Base-by-base conservation (phyloP, 1,284 basidiomycete genomes). In the Sutorius eximius region DNA sequence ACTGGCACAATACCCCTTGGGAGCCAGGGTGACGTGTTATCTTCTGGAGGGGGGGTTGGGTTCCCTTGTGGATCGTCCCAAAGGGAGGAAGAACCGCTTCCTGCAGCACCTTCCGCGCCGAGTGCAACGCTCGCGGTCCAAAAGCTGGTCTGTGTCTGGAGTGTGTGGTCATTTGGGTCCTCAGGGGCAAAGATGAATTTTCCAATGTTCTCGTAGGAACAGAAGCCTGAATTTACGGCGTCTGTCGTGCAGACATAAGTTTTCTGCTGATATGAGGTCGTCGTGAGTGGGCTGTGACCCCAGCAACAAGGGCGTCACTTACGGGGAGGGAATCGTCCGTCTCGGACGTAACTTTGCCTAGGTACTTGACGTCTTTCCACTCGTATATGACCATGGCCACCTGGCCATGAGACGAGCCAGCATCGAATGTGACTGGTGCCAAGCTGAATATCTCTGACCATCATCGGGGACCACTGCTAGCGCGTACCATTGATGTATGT, bases 371-470 rank as follows among this genome's bases (percentile, higher is more conserved):
- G 68, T 99, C 96, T 30, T 78, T 70, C 91, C 95, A 98, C 73
- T 99, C 96, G 70, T 98, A 99, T 45, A 99, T 86, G 53, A 97
- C 89, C 77, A 96, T 86, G 16, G 96, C 91, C 29, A 98, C 78
- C 67, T 95, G 91, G n/a, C 96, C 96, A 63, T 84, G 77, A 3
- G 93, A 94, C n/a, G 74, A 63, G 11, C 67, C 56, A 4, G 77
- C 72, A 62, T 93, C 84, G 74, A 98, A 98, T 7, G 85, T 85
- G 52, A 96, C 93, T 96, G 49, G 49, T 24, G 46, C n/a, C 7
- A 10, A 24, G 38, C 29, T 60, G 20, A 40, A 32, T 32, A 36
- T 46, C 46, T 51, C 40, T 22, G 16, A 55, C 27, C 15, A 36
- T 44, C 29, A 49, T 20, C 34, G 22, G 47, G 51, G 44, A 49